Base-by-base conservation (phyloP, 169 alveolate genomes). In the Babesia ovis region DNA sequence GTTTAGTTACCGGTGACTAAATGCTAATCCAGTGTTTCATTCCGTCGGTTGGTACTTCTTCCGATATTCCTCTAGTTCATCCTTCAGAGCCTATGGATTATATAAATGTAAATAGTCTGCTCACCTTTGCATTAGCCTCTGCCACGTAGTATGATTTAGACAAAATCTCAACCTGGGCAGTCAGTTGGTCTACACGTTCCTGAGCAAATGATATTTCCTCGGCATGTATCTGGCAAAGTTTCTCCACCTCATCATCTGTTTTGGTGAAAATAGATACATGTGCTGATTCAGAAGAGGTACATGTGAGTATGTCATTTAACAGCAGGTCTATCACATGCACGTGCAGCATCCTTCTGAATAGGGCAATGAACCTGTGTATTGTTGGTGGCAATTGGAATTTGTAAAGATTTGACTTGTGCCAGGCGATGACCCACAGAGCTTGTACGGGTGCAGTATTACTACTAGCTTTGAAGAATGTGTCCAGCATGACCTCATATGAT, bases 181-280 rank as follows among this genome's bases (percentile, higher is more conserved):
- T 46, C 41, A 79, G 22, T 34, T 51, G 31, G 22, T 27, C 8
- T 4, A 79, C 39, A 14, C 62, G 73, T 16, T 68, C 61, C 32
- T 79, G 54, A 31, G 83, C 74, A 69, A 70, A 79, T 18, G 34
- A 53, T 46, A 79, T 20, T 48, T 79, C 77, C 29, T 61, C 77
- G 2, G 54, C 16, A 35, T 79, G 72, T 32, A 79, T n/a, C 1
- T 46, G 14, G 8, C 61, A 14, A 31, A 64, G 16, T 11, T 45
- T 23, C 31, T 64, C 51, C 0, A 64, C 16, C 45, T 64, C 74
- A 3, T 45, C 74, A 4, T 46, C 62, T 4, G 74, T 34, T 37
- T 48, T 50, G 18, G 59, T 35, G 45, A 18, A 23, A 12, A 42
- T 43, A n/a, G n/a, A n/a, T n/a, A n/a, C n/a, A n/a, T n/a, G n/a